These are phyloP conservation scores for Ogataea methanolica DNA, from an alignment of 805 yeast species.

Conservation along the genomic window DNA sequence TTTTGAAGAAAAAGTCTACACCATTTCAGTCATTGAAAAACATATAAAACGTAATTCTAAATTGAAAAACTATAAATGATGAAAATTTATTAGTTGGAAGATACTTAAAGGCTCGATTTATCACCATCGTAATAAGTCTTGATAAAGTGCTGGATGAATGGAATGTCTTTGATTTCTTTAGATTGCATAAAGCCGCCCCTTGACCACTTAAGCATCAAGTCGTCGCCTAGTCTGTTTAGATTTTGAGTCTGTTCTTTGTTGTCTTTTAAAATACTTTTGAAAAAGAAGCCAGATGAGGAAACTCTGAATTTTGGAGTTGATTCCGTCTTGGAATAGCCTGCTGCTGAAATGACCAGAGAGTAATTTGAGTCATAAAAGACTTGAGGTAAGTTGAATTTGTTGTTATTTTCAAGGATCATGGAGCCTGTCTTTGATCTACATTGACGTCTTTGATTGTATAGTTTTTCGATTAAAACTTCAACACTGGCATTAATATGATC, in stretches of 20 bases:
- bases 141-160: constrained; percentile 10
- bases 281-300: constrained; percentile 8
- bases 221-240: constrained; percentile 15
- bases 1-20: too few relatives aligned
- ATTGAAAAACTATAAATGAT: too few relatives aligned
- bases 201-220: constrained; percentile 13
- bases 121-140: constrained; percentile 16
- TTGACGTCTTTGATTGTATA: constrained; percentile 16
- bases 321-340: constrained; percentile 6
- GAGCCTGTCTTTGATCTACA: constrained; percentile 5
- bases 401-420: constrained; percentile 7
- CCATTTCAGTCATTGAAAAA: not conserved
- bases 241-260: constrained; percentile 10
- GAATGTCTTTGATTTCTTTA: not conserved
- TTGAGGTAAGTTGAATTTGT: constrained; percentile 16
- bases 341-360: constrained; percentile 8
- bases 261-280: constrained; percentile 15
- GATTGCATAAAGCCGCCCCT: constrained; percentile 7
- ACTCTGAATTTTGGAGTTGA: constrained; percentile 9
- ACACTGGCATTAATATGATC: constrained; percentile 8
- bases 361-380: constrained; percentile 7
- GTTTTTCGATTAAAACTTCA: constrained; percentile 4
- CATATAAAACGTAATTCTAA: not conserved
- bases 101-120: not conserved
- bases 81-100: too few relatives aligned